phyloP scores from a whole-genome alignment of 2,329 filamentous ascomycete species.

The Shiraia bambusicola region DNA sequence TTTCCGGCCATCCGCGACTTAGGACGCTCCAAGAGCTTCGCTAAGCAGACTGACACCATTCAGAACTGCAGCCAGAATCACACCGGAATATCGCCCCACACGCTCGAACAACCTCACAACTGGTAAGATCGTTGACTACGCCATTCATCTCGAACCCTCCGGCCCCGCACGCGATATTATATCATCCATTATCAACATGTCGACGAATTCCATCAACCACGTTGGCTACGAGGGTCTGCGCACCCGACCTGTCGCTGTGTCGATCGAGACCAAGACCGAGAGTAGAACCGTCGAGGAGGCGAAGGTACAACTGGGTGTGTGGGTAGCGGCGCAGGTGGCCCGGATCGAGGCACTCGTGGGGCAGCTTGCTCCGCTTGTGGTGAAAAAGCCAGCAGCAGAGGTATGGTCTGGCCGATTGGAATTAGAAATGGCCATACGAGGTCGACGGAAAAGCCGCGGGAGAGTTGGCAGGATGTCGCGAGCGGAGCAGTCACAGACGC shows the following conservation, averaged over 20 bases:
- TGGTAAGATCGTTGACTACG: constrained; percentile 20
- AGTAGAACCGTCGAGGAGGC: constrained; percentile 17
- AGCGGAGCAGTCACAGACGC: constrained; percentile 7
- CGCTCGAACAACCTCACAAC: constrained; percentile 15
- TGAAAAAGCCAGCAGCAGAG: constrained; percentile 6
- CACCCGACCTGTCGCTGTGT: constrained; percentile 6
- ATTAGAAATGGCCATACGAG: constrained; percentile 11
- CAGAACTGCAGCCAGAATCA: constrained; percentile 17
- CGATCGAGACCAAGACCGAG: constrained; percentile 20
- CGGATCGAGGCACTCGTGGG: constrained; percentile 10
- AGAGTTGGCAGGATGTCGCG: too few relatives aligned
- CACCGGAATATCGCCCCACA: constrained; percentile 12
- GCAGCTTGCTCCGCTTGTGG: constrained; percentile 7
- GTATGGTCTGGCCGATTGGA: constrained; percentile 4
- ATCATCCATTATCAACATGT: constrained; percentile 13
- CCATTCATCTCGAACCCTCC: constrained; percentile 15
- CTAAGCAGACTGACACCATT: constrained; percentile 10
- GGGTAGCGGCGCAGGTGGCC: constrained; percentile 13
- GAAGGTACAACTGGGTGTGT: constrained; percentile 20
- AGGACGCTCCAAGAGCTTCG: too few relatives aligned
- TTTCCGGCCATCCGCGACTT: constrained; percentile 3
- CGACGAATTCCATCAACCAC: constrained; percentile 17
- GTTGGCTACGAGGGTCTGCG: constrained; percentile 16
- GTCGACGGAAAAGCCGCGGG: too few relatives aligned
- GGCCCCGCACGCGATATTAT: constrained; percentile 13